Evolutionary conservation across 768 basidiomycete species (phyloP).

Genomic region (Flagelloscypha sp.): DNA sequence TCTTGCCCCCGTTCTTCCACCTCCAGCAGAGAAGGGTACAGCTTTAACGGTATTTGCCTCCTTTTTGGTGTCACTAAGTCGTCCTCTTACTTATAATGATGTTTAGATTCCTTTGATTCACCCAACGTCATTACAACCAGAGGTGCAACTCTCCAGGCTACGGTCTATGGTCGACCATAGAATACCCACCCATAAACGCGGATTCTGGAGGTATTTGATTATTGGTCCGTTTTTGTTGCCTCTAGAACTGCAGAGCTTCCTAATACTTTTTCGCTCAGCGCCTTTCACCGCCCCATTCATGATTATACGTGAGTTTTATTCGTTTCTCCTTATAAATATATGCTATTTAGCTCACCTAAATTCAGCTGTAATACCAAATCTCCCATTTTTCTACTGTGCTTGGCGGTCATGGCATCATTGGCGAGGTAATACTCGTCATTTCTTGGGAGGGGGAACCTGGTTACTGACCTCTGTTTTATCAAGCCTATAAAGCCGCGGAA

Average conservation of each 20-base stretch:
- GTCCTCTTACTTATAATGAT: background rate
- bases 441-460: background rate
- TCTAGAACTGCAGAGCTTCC: too few species aligned
- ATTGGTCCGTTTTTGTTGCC: constrained; percentile 59
- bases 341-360: background rate
- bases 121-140: constrained; percentile 36
- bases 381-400: constrained; percentile 78
- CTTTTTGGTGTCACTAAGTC: background rate
- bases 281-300: constrained; percentile 74
- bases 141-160: constrained; percentile 37
- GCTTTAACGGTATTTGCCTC: constrained; percentile 4
- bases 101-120: constrained; percentile 58
- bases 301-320: constrained; percentile 54
- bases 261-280: too few species aligned
- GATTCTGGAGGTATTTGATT: constrained; percentile 58
- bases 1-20: constrained; percentile 43
- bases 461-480: background rate
- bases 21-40: constrained; percentile 9
- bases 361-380: constrained; percentile 70
- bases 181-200: constrained; percentile 55
- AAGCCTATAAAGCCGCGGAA: constrained; percentile 64
- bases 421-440: constrained; percentile 38
- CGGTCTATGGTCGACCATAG: constrained; percentile 42
- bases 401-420: constrained; percentile 87
- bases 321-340: background rate